Conservation (phyloP, 1,139 yeast species). For the Arxiozyma bovina region DNA sequence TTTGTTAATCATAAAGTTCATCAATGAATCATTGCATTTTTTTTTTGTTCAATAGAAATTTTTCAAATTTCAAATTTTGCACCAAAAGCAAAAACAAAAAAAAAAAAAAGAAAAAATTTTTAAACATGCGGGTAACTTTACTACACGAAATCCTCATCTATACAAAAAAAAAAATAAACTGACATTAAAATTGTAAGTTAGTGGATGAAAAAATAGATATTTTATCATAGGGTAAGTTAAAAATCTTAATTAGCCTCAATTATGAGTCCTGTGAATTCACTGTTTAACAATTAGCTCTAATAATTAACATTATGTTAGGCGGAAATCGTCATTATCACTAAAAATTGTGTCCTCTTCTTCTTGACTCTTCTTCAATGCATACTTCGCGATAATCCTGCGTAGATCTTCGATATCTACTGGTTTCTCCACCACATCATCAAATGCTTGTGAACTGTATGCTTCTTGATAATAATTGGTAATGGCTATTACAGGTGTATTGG, state of each 20-base stretch:
- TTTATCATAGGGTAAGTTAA: too few relatives aligned
- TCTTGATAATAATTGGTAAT: conserved; percentile 67
- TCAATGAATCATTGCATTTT: neutral
- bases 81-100: too few relatives aligned
- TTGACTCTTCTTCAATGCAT: conserved; percentile 27
- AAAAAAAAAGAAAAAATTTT: neutral
- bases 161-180: neutral
- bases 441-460: conserved; percentile 49
- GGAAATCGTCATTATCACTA: conserved; percentile 18
- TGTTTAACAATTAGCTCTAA: neutral
- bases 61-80: too few relatives aligned
- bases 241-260: too few relatives aligned
- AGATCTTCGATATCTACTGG: conserved; percentile 51
- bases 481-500: conserved; percentile 70
- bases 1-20: too few relatives aligned
- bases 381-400: conserved; percentile 27
- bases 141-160: neutral
- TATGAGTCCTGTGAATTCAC: too few relatives aligned
- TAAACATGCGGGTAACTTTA: neutral
- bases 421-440: conserved; percentile 66
- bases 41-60: neutral
- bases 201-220: neutral
- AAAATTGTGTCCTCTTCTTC: conserved; percentile 27
- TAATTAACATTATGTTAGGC: neutral
- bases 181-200: neutral